A percentile compares a stretch with the other conserved stretches of the same genome.
These are phyloP conservation scores for Phoenix dactylifera DNA, from an alignment of 176 grass and related monocot genomes.

Conservation along the genomic window DNA sequence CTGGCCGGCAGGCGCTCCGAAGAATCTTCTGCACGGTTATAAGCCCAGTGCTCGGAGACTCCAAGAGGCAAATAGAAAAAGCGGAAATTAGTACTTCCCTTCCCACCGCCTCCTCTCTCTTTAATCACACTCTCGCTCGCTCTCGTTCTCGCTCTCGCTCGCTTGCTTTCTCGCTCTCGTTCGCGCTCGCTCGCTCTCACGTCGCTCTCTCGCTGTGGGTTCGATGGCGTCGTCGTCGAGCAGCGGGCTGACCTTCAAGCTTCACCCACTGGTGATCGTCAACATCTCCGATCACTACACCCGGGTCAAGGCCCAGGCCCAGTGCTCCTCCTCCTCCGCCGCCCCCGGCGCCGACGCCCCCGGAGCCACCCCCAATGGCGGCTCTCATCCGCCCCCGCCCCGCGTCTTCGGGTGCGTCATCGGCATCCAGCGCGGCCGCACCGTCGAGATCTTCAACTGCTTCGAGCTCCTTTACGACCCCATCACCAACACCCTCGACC, in stretches of 20 bases:
- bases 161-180: no score
- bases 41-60: no score
- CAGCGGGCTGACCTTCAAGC: conserved; percentile 95
- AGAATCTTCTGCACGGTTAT: no score
- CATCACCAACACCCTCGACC: conserved; percentile 60
- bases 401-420: conserved; percentile 95
- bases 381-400: conserved; percentile 3
- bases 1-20: no score
- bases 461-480: conserved; percentile 97
- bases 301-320: conserved; percentile 75
- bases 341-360: neutral
- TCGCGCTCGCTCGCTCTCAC: no score
- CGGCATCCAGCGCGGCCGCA: conserved; percentile 84
- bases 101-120: no score
- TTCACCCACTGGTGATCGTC: conserved; percentile 92
- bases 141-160: no score
- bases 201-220: no score
- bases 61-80: no score
- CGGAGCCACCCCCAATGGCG: neutral
- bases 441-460: conserved; percentile 99
- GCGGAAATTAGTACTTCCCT: no score
- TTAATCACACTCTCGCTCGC: no score
- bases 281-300: conserved; percentile 99
- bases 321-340: conserved; percentile 27
- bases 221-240: conserved; percentile 45